Conservation (phyloP, 371 early-diverging fungal genomes). For the Rhizopus microsporus region DNA sequence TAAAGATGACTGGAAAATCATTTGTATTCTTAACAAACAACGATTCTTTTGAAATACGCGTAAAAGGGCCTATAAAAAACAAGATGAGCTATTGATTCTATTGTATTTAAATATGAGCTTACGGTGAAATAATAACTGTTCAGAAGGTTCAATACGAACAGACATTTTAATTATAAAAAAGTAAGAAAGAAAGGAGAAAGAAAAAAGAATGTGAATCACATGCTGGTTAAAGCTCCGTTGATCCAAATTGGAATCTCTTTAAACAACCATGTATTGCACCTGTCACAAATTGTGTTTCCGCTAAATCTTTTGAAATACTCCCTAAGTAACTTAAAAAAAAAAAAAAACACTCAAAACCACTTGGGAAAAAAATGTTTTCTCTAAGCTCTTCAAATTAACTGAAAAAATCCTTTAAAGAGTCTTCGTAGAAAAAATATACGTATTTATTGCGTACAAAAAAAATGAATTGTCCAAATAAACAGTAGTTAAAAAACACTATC, state of each 20-base stretch:
- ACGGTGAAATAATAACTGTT: slow-evolving; percentile 62
- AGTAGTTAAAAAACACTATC: background rate
- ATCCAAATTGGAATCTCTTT: slow-evolving; percentile 1
- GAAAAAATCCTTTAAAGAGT: no score
- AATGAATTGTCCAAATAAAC: no score
- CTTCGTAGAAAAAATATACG: no score
- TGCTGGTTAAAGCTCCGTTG: slow-evolving; percentile 5
- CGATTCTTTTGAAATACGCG: slow-evolving; percentile 59
- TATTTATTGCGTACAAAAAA: no score
- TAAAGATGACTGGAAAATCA: slow-evolving; percentile 79
- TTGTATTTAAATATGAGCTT: slow-evolving; percentile 17
- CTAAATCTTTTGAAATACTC: no score
- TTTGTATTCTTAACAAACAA: slow-evolving; percentile 73
- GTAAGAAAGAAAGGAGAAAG: slow-evolving; percentile 1
- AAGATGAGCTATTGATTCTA: background rate
- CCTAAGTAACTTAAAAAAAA: no score
- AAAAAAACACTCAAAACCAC: slow-evolving; percentile 10
- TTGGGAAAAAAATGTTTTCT: background rate
- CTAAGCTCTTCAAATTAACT: no score
- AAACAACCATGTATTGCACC: no score
- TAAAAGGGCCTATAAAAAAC: slow-evolving; percentile 71
- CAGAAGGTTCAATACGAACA: slow-evolving; percentile 54
- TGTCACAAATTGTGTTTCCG: no score
- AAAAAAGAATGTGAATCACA: slow-evolving; percentile 7
- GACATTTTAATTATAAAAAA: slow-evolving; percentile 43